Evolutionary conservation across 768 basidiomycete species (phyloP).

Genomic region (Boletus coccyginus): DNA sequence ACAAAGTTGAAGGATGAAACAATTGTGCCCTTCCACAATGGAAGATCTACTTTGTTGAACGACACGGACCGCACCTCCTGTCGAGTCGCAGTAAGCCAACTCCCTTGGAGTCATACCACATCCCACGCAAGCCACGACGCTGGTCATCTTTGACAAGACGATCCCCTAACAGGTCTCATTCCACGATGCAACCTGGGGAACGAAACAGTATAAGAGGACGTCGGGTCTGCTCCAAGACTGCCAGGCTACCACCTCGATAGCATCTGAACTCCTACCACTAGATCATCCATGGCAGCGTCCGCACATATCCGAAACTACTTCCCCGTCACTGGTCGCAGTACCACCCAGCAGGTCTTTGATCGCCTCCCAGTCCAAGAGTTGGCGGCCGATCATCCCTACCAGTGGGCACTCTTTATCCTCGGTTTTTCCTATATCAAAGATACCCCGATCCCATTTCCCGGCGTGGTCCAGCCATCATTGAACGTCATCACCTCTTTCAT

Average conservation of each 20-base stretch:
- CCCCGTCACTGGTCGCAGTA: conserved; percentile 19
- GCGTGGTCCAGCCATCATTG: conserved; percentile 14
- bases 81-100: neutral
- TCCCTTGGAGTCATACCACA: neutral
- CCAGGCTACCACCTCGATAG: neutral
- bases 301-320: conserved; percentile 10
- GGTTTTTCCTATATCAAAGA: conserved; percentile 16
- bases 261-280: neutral
- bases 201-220: conserved; percentile 5
- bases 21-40: neutral
- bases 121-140: neutral
- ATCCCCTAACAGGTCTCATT: neutral
- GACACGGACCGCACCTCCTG: neutral
- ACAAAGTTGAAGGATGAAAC: neutral
- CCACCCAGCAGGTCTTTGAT: conserved; percentile 13
- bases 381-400: conserved; percentile 16
- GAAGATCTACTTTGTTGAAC: neutral
- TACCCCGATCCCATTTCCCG: conserved; percentile 9
- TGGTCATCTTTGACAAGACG: neutral
- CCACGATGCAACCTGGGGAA: no score
- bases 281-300: neutral
- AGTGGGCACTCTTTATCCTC: conserved; percentile 28
- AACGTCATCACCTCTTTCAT: conserved; percentile 9
- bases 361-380: conserved; percentile 25
- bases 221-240: neutral